Evolutionary conservation across 257 asterid genomes (phyloP).

Genomic region (Solanum pimpinellifolium): DNA sequence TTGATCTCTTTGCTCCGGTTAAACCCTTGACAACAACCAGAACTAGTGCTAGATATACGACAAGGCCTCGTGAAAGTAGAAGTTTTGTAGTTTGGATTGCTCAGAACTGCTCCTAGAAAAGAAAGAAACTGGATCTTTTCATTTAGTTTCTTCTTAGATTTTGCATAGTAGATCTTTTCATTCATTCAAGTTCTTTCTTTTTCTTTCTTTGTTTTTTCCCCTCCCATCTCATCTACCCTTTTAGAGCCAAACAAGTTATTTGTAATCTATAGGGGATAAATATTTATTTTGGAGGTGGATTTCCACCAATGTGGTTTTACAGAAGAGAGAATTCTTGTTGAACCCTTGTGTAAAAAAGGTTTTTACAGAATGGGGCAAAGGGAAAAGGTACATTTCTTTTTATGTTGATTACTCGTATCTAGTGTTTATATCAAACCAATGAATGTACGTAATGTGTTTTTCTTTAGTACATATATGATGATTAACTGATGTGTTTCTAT

Average conservation of each 20-base stretch:
- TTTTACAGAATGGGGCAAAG: background rate
- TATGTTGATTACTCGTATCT: background rate
- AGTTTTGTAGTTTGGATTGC: background rate
- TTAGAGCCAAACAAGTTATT: background rate
- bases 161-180: background rate
- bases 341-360: background rate
- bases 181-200: background rate
- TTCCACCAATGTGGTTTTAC: background rate
- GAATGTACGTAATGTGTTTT: background rate
- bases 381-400: background rate
- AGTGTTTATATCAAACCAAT: background rate
- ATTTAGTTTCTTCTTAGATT: background rate
- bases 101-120: background rate
- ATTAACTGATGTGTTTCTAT: background rate
- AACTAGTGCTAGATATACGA: background rate
- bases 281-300: conserved; percentile 2
- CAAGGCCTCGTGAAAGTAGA: background rate
- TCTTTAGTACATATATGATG: background rate
- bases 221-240: background rate
- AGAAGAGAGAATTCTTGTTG: background rate
- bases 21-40: background rate
- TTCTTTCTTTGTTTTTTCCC: background rate
- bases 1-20: background rate
- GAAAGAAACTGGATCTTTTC: background rate
- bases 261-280: background rate